A percentile compares a stretch with the other conserved stretches of the same genome.
Evolutionary conservation across 805 yeast genomes (phyloP).

Genomic region (Tetrapisispora phaffii): DNA sequence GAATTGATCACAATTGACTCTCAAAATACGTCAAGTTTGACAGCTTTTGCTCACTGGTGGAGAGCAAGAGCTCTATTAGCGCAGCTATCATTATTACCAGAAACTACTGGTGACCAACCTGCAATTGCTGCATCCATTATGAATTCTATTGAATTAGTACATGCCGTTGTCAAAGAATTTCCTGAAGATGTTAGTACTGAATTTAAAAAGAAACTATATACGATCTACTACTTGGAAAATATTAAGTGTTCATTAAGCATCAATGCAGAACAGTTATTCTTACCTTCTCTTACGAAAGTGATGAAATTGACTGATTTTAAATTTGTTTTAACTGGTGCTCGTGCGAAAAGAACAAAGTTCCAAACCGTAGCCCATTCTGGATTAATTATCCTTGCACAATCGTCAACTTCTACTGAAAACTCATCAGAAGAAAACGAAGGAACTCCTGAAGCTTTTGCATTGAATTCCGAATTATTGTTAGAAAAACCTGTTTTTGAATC

Average conservation of each 20-base stretch:
- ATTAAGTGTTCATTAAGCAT: constrained; percentile 56
- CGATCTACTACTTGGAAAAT: constrained; percentile 51
- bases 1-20: constrained; percentile 16
- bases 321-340: constrained; percentile 73
- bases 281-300: constrained; percentile 46
- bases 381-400: constrained; percentile 65
- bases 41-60: constrained; percentile 63
- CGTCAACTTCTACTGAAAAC: constrained; percentile 11
- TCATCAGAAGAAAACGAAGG: constrained; percentile 6
- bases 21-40: constrained; percentile 25
- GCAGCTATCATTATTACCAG: constrained; percentile 55
- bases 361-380: constrained; percentile 67
- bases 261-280: constrained; percentile 51
- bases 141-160: constrained; percentile 21
- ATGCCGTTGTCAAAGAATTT: constrained; percentile 17
- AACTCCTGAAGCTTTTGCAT: constrained; percentile 46
- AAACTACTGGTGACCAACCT: constrained; percentile 42
- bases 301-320: constrained; percentile 49
- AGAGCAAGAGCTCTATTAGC: constrained; percentile 56
- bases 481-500: constrained; percentile 67
- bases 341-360: constrained; percentile 77
- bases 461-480: constrained; percentile 68
- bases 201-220: constrained; percentile 32
- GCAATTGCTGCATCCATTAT: constrained; percentile 30
- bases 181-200: constrained; percentile 24